Evolutionary conservation across 345 rosid species (phyloP).

Genomic region (Physaria fendleri): DNA sequence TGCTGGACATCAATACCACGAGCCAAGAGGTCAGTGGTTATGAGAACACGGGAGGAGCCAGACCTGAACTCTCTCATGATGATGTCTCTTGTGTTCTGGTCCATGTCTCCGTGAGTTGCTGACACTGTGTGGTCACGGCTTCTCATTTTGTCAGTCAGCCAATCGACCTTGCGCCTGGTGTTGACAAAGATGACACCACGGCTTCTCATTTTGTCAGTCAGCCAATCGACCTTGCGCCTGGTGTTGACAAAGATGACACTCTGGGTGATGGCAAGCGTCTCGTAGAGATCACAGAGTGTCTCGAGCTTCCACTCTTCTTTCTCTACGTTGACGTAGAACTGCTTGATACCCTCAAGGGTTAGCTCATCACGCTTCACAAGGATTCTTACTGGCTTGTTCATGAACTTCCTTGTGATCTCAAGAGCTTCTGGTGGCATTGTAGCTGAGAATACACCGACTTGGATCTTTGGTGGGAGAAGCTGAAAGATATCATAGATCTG

Average conservation of each 20-base stretch:
- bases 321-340: slow-evolving; percentile 63
- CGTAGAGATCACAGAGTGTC: slow-evolving; percentile 71
- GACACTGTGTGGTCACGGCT: slow-evolving; percentile 74
- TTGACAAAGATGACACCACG: too few species aligned
- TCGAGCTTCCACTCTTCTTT: slow-evolving; percentile 80
- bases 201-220: slow-evolving; percentile 63
- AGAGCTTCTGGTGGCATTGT: slow-evolving; percentile 82
- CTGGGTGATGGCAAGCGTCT: slow-evolving; percentile 65
- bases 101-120: slow-evolving; percentile 75
- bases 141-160: too few species aligned
- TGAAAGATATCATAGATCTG: slow-evolving; percentile 81
- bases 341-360: slow-evolving; percentile 73
- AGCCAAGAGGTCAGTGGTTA: slow-evolving; percentile 69
- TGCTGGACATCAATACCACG: slow-evolving; percentile 78
- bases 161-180: too few species aligned
- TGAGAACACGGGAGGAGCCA: slow-evolving; percentile 67
- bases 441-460: slow-evolving; percentile 75
- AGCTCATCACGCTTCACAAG: slow-evolving; percentile 78
- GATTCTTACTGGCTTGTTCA: slow-evolving; percentile 74
- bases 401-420: slow-evolving; percentile 74
- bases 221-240: slow-evolving; percentile 71
- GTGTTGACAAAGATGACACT: slow-evolving; percentile 75
- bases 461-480: slow-evolving; percentile 62
- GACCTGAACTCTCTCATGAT: slow-evolving; percentile 76
- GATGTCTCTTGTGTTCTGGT: slow-evolving; percentile 68